Conservation (phyloP, 2,329 filamentous ascomycete species). For the Penicillium sp. region DNA sequence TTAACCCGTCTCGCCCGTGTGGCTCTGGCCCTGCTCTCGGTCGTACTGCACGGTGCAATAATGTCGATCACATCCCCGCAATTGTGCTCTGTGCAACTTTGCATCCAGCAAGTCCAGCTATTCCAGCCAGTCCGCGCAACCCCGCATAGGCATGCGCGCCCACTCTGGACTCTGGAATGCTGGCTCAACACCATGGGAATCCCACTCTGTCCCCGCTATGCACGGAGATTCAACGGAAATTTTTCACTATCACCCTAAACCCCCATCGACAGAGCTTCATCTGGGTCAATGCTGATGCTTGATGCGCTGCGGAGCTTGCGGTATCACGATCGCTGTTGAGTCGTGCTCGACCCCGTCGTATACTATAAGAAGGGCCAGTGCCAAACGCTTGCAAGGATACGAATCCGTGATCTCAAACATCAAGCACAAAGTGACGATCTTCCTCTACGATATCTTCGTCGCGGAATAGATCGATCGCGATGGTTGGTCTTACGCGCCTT, state of each 20-base stretch:
- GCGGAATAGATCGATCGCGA: constrained; percentile 13
- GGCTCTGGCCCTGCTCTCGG: background rate
- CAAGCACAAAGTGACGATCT: background rate
- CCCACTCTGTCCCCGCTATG: constrained; percentile 1
- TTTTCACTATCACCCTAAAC: constrained; percentile 3
- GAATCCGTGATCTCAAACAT: background rate
- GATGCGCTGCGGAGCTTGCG: background rate
- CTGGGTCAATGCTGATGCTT: background rate
- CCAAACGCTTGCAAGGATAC: background rate
- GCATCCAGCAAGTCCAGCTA: background rate
- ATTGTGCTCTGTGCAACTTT: constrained; percentile 1
- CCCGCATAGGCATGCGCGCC: constrained; percentile 18
- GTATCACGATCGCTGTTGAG: background rate
- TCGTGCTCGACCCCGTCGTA: background rate
- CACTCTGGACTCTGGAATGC: constrained; percentile 8
- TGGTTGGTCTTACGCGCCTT: constrained; percentile 27
- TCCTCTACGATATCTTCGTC: constrained; percentile 1
- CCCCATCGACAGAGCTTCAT: background rate
- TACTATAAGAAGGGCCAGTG: constrained; percentile 16
- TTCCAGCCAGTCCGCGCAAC: constrained; percentile 3
- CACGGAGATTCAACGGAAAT: constrained; percentile 27
- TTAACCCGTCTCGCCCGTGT: background rate
- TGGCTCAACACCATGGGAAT: constrained; percentile 1
- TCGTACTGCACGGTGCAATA: background rate
- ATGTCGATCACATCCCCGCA: constrained; percentile 11